Evolutionary conservation across 2,329 filamentous ascomycete genomes (phyloP).

Genomic region (Ophiocordyceps camponoti-rufipedis): DNA sequence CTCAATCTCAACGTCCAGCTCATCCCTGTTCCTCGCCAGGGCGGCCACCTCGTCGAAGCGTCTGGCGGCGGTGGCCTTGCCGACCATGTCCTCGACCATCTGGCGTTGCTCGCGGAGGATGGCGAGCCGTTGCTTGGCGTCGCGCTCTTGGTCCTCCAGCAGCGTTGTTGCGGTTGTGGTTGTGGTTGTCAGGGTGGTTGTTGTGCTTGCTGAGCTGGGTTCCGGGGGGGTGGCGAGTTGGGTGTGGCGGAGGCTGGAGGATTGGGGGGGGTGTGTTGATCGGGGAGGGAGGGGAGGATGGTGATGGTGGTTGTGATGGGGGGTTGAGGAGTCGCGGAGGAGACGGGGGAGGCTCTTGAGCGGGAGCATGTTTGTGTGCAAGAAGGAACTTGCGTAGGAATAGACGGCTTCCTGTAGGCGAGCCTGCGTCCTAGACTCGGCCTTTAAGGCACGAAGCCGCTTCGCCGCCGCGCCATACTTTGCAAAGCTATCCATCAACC

Average conservation of each 20-base stretch:
- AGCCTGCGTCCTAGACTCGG: constrained; percentile 52
- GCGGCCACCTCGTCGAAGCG: constrained; percentile 78
- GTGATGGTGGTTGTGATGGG: no score
- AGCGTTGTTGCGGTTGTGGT: constrained; percentile 33
- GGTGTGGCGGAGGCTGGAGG: constrained; percentile 23
- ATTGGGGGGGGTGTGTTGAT: no score
- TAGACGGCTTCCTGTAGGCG: constrained; percentile 69
- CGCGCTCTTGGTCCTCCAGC: constrained; percentile 69
- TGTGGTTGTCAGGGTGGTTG: constrained; percentile 21
- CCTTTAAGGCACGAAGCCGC: constrained; percentile 62
- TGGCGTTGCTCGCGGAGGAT: constrained; percentile 85
- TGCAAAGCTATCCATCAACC: constrained; percentile 72
- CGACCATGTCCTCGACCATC: constrained; percentile 73
- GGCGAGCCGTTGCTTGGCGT: constrained; percentile 59
- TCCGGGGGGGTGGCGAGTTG: constrained; percentile 29
- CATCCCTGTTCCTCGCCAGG: constrained; percentile 62
- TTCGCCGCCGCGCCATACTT: constrained; percentile 75
- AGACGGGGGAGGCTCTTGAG: constrained; percentile 57
- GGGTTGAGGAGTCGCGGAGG: constrained; percentile 18
- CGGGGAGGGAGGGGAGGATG: no score
- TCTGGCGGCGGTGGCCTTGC: constrained; percentile 53
- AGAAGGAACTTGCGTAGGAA: constrained; percentile 61
- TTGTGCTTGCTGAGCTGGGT: constrained; percentile 3
- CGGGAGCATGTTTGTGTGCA: constrained; percentile 82
- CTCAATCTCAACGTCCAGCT: constrained; percentile 63